Percentiles rank a stretch among this genome's conserved stretches.
Conservation (phyloP, 176 grass and related monocot genomes). For the Phyllostachys edulis region DNA sequence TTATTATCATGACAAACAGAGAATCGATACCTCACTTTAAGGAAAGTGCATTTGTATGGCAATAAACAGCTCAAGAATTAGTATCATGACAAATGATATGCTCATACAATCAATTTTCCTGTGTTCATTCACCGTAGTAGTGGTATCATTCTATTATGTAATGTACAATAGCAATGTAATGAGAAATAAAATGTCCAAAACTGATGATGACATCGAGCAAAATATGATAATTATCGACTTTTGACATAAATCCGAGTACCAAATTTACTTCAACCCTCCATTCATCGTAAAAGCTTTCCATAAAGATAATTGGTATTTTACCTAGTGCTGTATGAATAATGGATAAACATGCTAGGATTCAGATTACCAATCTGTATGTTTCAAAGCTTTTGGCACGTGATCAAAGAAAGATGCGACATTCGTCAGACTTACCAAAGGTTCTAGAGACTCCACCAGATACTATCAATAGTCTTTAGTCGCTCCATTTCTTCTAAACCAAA, state of each 20-base stretch:
- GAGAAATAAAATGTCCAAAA: not conserved
- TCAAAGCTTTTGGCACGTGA: not conserved
- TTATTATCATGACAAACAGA: too few species aligned
- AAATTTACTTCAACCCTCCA: not conserved
- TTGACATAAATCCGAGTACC: not conserved
- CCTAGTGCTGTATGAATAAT: not conserved
- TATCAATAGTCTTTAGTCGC: constrained; percentile 71
- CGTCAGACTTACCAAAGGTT: constrained; percentile 12
- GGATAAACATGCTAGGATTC: not conserved
- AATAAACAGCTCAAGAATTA: too few species aligned
- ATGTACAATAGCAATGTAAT: not conserved
- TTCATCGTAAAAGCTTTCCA: not conserved
- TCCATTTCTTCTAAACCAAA: constrained; percentile 55
- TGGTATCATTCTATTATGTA: not conserved
- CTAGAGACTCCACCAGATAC: constrained; percentile 74
- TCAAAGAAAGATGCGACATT: not conserved
- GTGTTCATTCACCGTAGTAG: not conserved
- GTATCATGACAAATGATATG: not conserved
- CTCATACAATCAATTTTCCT: not conserved
- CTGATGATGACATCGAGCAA: not conserved
- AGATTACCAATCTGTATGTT: not conserved
- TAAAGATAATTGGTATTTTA: too few species aligned
- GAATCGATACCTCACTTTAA: too few species aligned
- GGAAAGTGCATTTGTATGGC: too few species aligned
- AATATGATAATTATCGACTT: not conserved